phyloP scores from a whole-genome alignment of 2,329 filamentous ascomycete genomes.

The Fusarium sp. region DNA sequence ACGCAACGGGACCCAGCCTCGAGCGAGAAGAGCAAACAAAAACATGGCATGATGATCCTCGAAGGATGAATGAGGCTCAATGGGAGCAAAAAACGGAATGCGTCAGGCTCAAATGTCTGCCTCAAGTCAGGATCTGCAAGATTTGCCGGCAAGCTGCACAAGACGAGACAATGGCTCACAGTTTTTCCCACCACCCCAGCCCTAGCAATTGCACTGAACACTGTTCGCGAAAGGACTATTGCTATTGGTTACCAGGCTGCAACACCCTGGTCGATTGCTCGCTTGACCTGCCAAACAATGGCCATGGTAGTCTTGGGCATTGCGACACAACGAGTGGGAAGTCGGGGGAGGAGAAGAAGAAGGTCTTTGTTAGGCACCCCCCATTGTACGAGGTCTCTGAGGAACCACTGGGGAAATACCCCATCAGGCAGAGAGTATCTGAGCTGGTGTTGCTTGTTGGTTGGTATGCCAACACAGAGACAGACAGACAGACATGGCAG shows the following conservation, averaged over 20 bases:
- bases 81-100: constrained; percentile 3
- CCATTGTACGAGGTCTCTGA: constrained; percentile 3
- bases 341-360: constrained; percentile 14
- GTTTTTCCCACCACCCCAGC: not conserved
- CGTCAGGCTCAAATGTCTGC: not conserved
- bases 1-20: not conserved
- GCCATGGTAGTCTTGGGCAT: constrained; percentile 6
- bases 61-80: not conserved
- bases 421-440: not conserved
- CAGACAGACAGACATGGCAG: not conserved
- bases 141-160: constrained; percentile 18
- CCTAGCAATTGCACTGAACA: constrained; percentile 11
- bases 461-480: not conserved
- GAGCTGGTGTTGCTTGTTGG: constrained; percentile 14
- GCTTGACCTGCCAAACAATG: constrained; percentile 42
- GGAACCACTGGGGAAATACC: not conserved
- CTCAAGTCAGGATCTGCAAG: constrained; percentile 5
- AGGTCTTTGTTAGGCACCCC: not conserved
- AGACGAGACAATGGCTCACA: not conserved
- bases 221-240: constrained; percentile 29
- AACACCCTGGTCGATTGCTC: constrained; percentile 31
- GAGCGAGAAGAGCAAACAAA: constrained; percentile 7
- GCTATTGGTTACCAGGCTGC: constrained; percentile 36
- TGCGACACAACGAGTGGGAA: constrained; percentile 16
- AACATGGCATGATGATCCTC: not conserved